Evolutionary conservation across 257 asterid genomes (phyloP).

Genomic region (Lithospermum erythrorhizon): DNA sequence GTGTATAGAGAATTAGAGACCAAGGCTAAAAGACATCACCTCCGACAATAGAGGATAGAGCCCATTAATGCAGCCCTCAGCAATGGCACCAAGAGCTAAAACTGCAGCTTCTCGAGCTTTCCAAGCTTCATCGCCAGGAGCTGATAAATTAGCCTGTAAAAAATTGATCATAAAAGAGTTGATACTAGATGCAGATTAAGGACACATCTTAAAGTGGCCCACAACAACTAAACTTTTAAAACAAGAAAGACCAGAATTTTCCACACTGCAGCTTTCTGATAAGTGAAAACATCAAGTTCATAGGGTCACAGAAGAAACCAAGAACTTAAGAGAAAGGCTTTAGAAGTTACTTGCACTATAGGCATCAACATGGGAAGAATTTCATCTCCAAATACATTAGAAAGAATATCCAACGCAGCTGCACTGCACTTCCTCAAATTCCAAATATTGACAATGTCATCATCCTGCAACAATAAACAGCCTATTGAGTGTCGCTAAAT

Average conservation of each 20-base stretch:
- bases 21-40: conserved; percentile 29
- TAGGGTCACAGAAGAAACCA: background rate
- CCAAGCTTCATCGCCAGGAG: conserved; percentile 57
- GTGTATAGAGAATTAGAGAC: background rate
- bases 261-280: no score
- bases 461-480: conserved; percentile 26
- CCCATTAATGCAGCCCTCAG: conserved; percentile 67
- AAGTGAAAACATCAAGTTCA: background rate
- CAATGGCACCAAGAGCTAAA: conserved; percentile 62
- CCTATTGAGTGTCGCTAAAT: background rate
- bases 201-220: background rate
- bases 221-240: background rate
- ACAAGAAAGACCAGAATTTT: background rate
- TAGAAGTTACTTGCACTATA: conserved; percentile 46
- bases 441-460: conserved; percentile 76
- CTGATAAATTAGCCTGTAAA: conserved; percentile 1
- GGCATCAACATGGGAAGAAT: conserved; percentile 88
- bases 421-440: conserved; percentile 92
- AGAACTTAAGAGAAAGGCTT: background rate
- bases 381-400: conserved; percentile 88
- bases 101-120: conserved; percentile 75
- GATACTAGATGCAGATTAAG: background rate
- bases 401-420: conserved; percentile 43
- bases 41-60: conserved; percentile 63
- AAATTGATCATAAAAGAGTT: conserved; percentile 5